Base-by-base conservation (phyloP, 2,329 filamentous ascomycete species). In the Cladosporium sp. region DNA sequence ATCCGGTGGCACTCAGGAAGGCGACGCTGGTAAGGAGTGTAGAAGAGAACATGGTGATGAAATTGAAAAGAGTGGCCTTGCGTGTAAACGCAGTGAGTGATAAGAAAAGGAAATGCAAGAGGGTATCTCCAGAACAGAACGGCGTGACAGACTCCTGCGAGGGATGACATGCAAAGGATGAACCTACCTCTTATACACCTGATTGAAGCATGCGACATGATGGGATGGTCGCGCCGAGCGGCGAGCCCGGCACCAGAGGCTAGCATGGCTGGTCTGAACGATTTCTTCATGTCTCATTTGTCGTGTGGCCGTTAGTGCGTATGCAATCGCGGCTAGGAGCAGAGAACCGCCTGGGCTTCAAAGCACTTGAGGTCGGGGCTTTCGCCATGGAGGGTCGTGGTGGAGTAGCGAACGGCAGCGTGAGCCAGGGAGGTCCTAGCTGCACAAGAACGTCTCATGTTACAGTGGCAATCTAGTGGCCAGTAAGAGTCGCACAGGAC, bases 1-100 rank as follows among this genome's bases (percentile, higher is more conserved):
- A 64, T 45, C 64, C 63, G 56, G 63, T 62, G 62, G 63, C 59
- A 62, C 61, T 62, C 59, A 67, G 57, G 37, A 67, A 28, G 19
- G 58, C 57, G 45, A 65, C 42, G 37, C 44, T 22, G 2, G 60
- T 56, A 60, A 64, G 12, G 57, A 65, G 45, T 24, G 61, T 63
- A 36, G 56, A 57, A 49, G 61, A 62, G 50, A 60, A 59, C 63
- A 66, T 65, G n/a, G 49, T 65, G 54, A 22, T 37, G 32, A 35
- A 22, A 35, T 50, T 60, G 49, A 25, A 59, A 58, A 22, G 56
- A 60, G 32, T 58, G 59, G 40, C 51, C 49, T 37, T 60, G 59
- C 56, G 58, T 58, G n/a, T 17, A 45, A 25, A 58, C 56, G 56
- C 56, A 52, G 56, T 58, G 61, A 59, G 56, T 57, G 52, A 45